phyloP scores from a whole-genome alignment of 371 early-diverging fungal species.

The Thermomucor indicae-seudaticae region DNA sequence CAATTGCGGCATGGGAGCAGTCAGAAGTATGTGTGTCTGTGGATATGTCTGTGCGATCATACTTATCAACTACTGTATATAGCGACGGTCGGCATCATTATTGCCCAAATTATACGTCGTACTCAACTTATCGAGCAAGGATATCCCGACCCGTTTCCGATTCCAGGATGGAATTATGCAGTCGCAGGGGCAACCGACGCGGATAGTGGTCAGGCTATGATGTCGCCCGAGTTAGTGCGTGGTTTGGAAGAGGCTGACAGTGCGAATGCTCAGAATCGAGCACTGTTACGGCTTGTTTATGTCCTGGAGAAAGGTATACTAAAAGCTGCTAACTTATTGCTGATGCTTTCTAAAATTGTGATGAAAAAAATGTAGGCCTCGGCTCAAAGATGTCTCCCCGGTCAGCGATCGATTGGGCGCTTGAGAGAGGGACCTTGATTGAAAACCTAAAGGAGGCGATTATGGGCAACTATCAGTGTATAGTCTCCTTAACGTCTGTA shows the following conservation, averaged over 20 bases:
- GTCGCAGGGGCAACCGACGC: not conserved
- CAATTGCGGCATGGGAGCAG: constrained; percentile 73
- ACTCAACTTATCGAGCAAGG: constrained; percentile 47
- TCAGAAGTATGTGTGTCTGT: constrained; percentile 53
- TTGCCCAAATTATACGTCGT: constrained; percentile 56
- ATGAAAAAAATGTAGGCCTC: constrained; percentile 14
- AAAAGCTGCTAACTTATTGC: not conserved
- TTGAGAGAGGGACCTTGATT: constrained; percentile 48
- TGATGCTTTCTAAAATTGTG: not conserved
- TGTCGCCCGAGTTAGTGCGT: constrained; percentile 24
- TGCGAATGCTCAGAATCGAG: constrained; percentile 42
- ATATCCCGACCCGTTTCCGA: constrained; percentile 41
- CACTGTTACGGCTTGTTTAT: constrained; percentile 51
- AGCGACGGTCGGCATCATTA: constrained; percentile 67
- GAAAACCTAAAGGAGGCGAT: constrained; percentile 61
- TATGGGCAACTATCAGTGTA: constrained; percentile 59
- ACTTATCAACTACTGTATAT: too few species aligned
- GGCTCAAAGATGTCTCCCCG: constrained; percentile 29
- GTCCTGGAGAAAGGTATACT: constrained; percentile 55
- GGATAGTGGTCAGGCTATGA: constrained; percentile 2
- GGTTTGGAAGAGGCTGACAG: constrained; percentile 46
- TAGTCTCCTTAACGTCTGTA: constrained; percentile 48
- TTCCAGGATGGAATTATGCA: constrained; percentile 30
- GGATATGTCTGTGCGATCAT: not conserved
- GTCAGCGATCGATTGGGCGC: constrained; percentile 60